Conservation (phyloP, 1,139 yeast species). For the Spencermartinsiella ligniputridi region DNA sequence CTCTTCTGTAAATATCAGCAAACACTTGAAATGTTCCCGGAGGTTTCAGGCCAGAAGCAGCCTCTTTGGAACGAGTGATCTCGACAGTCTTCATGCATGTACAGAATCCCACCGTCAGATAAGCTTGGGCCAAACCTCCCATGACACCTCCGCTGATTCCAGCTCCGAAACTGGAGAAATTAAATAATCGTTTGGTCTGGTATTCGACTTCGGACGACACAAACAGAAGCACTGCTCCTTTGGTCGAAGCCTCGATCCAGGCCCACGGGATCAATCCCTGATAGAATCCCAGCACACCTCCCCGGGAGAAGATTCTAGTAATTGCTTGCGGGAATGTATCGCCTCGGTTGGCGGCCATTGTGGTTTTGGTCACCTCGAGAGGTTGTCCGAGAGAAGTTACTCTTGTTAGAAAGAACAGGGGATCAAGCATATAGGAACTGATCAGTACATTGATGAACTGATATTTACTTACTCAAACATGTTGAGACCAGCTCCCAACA, state of each 20-base stretch:
- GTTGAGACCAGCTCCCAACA: slow-evolving; percentile 90
- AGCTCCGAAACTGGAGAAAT: slow-evolving; percentile 66
- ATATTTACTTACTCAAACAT: slow-evolving; percentile 57
- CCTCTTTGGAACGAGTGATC: slow-evolving; percentile 85
- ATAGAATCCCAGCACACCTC: slow-evolving; percentile 86
- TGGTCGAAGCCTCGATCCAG: slow-evolving; percentile 98
- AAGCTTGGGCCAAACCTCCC: slow-evolving; percentile 96
- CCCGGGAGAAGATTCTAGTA: slow-evolving; percentile 82
- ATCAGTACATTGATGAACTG: too few species aligned
- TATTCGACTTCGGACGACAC: slow-evolving; percentile 93
- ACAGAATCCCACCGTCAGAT: slow-evolving; percentile 94
- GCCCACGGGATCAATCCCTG: slow-evolving; percentile 99
- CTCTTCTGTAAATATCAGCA: slow-evolving; percentile 72
- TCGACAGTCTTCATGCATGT: slow-evolving; percentile 98
- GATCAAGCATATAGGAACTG: too few species aligned
- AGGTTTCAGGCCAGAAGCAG: slow-evolving; percentile 60
- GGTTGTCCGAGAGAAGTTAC: slow-evolving; percentile 97
- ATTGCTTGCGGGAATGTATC: slow-evolving; percentile 65
- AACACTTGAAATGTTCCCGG: slow-evolving; percentile 85
- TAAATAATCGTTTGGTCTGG: slow-evolving; percentile 53
- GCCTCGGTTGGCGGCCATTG: slow-evolving; percentile 94
- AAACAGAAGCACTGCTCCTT: slow-evolving; percentile 94
- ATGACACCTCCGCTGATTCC: slow-evolving; percentile 95
- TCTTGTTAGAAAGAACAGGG: too few species aligned
- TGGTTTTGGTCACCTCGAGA: slow-evolving; percentile 85